Evolutionary conservation across 441 rosid genomes (phyloP), one percentile per base, ranked within the genome.

Genomic region (Codiaeum variegatum): DNA sequence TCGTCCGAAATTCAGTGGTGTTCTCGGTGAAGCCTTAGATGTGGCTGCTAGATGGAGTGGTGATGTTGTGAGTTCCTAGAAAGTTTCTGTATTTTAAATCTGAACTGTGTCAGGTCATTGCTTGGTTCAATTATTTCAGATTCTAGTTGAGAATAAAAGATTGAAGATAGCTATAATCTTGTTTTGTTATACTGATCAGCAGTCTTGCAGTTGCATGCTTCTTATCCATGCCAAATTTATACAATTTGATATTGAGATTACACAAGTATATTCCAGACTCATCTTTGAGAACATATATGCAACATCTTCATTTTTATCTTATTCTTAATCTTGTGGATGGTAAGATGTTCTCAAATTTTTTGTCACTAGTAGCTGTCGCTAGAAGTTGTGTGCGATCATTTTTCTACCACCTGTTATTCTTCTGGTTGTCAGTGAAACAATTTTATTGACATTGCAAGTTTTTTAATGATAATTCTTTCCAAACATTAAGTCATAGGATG

Each of bases 21-120:
- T 91, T 73, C 91, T 95, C 44, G 99, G 99, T 71, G 97, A 95
- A 91, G 95, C 98, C 80, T 82, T 95, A 62, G 99, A 95, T 73
- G 91, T 91, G 72, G 94, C 97, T 77, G 95, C 89, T 75, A 87
- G 99, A 84, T 95, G 99, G 98, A 95, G 97, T 52, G 99, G 99
- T 73, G 99, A 95, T 85, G 99, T 95, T 88, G 99, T 95, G 80
- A 88, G 98, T 90, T 73, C 72, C 83, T 56, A 18, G n/a, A n/a
- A 59, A 74, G 66, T 73, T 77, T 72, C 47, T 26, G 1, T 59
- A 58, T 54, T 46, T 65, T 54, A 42, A 56, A n/a, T 60, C 28
- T 67, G 74, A 32, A 32, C 56, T 8, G 75, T 73, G 59, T 66
- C 42, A 54, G 46, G 54, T 77, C 66, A 59, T 46, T 77, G 72